Evolutionary conservation across 441 rosid species (phyloP).

Genomic region (Syzygium syzygioides): DNA sequence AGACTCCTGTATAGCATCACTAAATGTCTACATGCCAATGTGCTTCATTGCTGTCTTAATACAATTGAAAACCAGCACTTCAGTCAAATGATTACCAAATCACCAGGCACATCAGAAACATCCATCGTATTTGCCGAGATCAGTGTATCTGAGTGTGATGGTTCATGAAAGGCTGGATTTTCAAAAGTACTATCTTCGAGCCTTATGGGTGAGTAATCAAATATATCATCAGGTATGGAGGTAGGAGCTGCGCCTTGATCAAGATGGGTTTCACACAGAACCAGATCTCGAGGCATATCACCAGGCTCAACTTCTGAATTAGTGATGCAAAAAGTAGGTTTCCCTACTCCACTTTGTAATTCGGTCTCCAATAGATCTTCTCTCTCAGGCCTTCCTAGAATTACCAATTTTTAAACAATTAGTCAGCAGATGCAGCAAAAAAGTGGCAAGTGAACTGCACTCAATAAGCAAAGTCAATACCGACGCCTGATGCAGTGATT

Average conservation of each 20-base stretch:
- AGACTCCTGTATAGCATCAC: not conserved
- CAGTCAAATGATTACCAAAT: constrained; percentile 26
- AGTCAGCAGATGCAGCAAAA: not conserved
- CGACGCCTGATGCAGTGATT: constrained; percentile 16
- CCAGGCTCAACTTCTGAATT: constrained; percentile 20
- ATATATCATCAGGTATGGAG: constrained; percentile 19
- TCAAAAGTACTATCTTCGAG: constrained; percentile 19
- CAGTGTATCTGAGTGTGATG: constrained; percentile 10
- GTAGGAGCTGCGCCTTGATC: constrained; percentile 29
- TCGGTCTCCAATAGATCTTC: constrained; percentile 45
- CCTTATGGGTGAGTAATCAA: constrained; percentile 28
- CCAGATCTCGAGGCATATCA: constrained; percentile 12
- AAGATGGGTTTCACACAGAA: constrained; percentile 20
- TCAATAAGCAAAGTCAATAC: constrained; percentile 17
- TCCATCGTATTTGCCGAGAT: not conserved
- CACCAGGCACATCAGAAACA: constrained; percentile 20
- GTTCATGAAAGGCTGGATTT: constrained; percentile 30
- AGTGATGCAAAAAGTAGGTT: not conserved
- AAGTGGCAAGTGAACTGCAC: constrained; percentile 4
- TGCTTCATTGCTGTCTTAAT: not conserved
- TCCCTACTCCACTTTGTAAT: constrained; percentile 19
- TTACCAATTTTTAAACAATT: constrained; percentile 1
- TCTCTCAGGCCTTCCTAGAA: constrained; percentile 33
- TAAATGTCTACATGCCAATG: not conserved
- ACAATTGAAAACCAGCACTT: not conserved